These are phyloP conservation scores for Backusella circina DNA, from an alignment of 192 early-diverging fungal genomes.

Conservation along the genomic window DNA sequence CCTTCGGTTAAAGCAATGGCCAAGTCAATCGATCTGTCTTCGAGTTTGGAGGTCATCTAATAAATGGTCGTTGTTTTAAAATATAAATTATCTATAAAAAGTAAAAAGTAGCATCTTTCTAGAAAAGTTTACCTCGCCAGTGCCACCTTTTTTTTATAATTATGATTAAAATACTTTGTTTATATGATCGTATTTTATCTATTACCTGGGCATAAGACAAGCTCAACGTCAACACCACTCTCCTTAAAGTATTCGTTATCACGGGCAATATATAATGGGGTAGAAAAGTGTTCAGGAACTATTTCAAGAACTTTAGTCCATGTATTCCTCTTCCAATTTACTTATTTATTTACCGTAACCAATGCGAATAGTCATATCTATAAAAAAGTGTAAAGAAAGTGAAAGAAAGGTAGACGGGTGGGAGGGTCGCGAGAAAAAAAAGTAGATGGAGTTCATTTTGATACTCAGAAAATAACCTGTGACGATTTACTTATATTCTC, in stretches of 20 bases:
- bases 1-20: slow-evolving; percentile 91
- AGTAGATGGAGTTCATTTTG: too few relatives aligned
- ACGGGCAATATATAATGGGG: slow-evolving; percentile 60
- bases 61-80: not conserved
- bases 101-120: slow-evolving; percentile 3
- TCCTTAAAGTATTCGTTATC: slow-evolving; percentile 55
- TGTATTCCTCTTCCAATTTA: too few relatives aligned
- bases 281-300: slow-evolving; percentile 78
- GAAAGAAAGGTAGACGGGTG: not conserved
- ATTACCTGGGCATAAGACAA: slow-evolving; percentile 49
- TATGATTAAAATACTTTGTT: not conserved
- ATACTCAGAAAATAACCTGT: too few relatives aligned
- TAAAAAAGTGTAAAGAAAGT: not conserved
- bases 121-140: slow-evolving; percentile 39
- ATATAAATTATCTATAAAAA: not conserved
- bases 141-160: slow-evolving; percentile 32
- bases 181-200: slow-evolving; percentile 11
- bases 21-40: slow-evolving; percentile 67
- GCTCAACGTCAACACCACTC: slow-evolving; percentile 49
- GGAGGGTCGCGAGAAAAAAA: too few relatives aligned
- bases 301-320: too few relatives aligned
- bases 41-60: slow-evolving; percentile 58
- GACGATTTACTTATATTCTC: too few relatives aligned
- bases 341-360: slow-evolving; percentile 24
- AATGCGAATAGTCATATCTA: slow-evolving; percentile 2